Base-by-base conservation (phyloP, 805 yeast genomes). In the Candida coquimbonensis region DNA sequence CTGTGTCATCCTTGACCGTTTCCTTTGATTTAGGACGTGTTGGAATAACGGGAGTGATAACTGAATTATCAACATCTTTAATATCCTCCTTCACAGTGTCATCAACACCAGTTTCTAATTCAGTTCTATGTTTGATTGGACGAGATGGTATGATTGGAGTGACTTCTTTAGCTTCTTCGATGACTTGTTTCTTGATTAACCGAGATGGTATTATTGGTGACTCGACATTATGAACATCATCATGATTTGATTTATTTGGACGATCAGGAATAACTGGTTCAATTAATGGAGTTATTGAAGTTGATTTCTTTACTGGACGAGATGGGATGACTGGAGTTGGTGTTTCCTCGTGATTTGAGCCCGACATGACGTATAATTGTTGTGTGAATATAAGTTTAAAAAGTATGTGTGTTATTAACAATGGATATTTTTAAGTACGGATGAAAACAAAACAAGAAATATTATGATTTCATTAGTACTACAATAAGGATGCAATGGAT, bases 271-370 rank as follows among this genome's bases (percentile, higher is more conserved):
- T 17, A 33, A 16, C 8, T 33, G 36, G 36, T 21, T 44, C 43
- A 38, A 45, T 39, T 24, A 38, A 19, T 7, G 46, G 46, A 26
- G 36, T 39, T 9, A 42, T 43, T 9, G 40, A 42, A 3, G 49
- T 39, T 35, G 40, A 13, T n/a, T 34, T 38, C 21, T 47, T 43
- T 13, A 44, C 33, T 5, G 59, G 62, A 34, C 53, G 50, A 11
- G 37, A 38, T 4, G 63, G 62, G 9, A 53, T 47, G 1, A 19
- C 44, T 24, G 64, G 63, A 27, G 17, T 36, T 7, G 27, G 16
- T 4, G 49, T 33, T n/a, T 25, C 46, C 7, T 25, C 33, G 34
- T 13, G 9, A 7, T 4, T 16, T n/a, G 36, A 16, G 12, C 3
- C n/a, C n/a, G 13, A 7, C n/a, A 29, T 31, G 34, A 31, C n/a